phyloP scores from a whole-genome alignment of 768 basidiomycete species.

The Tulasnella sp. region DNA sequence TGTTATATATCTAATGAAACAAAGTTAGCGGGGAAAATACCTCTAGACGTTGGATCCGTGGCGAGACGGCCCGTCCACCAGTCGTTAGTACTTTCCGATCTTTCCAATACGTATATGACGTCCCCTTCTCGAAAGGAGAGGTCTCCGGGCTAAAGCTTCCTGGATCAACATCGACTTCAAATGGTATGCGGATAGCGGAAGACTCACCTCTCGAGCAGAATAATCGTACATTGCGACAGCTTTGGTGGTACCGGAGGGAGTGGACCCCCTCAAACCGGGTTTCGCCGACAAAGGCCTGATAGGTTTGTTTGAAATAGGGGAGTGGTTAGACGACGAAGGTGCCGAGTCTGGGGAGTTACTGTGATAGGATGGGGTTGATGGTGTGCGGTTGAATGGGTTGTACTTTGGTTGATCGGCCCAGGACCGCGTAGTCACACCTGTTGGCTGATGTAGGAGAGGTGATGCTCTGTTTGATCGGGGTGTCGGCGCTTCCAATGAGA shows the following conservation, averaged over 20 bases:
- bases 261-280: not conserved
- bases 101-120: conserved; percentile 15
- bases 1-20: not conserved
- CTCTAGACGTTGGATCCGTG: not conserved
- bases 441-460: not conserved
- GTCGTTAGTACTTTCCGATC: conserved; percentile 15
- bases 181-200: not conserved
- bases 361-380: not conserved
- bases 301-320: not conserved
- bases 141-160: conserved; percentile 10
- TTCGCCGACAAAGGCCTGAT: conserved; percentile 1
- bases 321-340: conserved; percentile 1
- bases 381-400: not conserved
- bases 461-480: not conserved
- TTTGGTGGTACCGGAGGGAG: not conserved
- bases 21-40: conserved; percentile 19
- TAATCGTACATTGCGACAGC: conserved; percentile 17
- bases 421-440: not conserved
- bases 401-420: not conserved
- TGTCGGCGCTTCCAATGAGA: not conserved
- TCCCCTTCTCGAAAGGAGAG: conserved; percentile 17
- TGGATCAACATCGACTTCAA: not conserved
- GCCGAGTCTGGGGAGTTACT: not conserved
- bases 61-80: conserved; percentile 18
- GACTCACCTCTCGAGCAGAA: conserved; percentile 10